Conservation (phyloP, 1,284 basidiomycete genomes). For the Takashimella koratensis region DNA sequence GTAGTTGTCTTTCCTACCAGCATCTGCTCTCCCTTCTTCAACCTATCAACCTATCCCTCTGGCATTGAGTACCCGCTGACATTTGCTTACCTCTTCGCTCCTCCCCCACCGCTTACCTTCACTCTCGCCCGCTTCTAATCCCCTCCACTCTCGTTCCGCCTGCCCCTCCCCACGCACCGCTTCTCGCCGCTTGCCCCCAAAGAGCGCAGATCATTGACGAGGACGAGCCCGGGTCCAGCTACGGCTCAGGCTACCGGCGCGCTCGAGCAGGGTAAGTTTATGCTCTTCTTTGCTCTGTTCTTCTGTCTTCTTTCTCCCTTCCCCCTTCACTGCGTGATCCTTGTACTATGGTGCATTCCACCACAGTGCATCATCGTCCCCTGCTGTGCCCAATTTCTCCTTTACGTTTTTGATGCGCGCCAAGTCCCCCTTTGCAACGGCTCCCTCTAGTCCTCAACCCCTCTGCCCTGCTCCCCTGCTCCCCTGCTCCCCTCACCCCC, state of each 20-base stretch:
- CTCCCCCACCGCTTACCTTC: not conserved
- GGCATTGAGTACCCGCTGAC: not conserved
- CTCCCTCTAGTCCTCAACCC: not conserved
- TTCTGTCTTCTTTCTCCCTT: not conserved
- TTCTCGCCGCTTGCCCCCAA: not conserved
- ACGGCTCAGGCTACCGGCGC: not conserved
- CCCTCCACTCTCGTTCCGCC: not conserved
- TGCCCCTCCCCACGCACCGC: too few species aligned
- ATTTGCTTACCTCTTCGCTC: not conserved
- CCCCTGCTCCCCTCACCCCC: not conserved
- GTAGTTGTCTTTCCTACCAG: not conserved
- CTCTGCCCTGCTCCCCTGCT: not conserved
- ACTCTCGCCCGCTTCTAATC: not conserved
- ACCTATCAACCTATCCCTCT: not conserved
- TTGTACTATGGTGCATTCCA: too few species aligned
- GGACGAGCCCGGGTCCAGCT: not conserved
- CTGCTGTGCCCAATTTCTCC: conserved; percentile 2
- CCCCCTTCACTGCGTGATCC: not conserved
- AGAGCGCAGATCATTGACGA: not conserved
- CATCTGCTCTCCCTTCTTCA: not conserved
- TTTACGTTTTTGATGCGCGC: conserved; percentile 1
- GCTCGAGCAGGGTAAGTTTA: not conserved
- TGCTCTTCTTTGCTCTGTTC: not conserved
- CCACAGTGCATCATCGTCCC: too few species aligned
- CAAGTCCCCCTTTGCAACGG: not conserved